Percentiles rank a stretch among this genome's conserved stretches.
Conservation (phyloP, 176 grass and related monocot species). For the Phoenix roebelenii region DNA sequence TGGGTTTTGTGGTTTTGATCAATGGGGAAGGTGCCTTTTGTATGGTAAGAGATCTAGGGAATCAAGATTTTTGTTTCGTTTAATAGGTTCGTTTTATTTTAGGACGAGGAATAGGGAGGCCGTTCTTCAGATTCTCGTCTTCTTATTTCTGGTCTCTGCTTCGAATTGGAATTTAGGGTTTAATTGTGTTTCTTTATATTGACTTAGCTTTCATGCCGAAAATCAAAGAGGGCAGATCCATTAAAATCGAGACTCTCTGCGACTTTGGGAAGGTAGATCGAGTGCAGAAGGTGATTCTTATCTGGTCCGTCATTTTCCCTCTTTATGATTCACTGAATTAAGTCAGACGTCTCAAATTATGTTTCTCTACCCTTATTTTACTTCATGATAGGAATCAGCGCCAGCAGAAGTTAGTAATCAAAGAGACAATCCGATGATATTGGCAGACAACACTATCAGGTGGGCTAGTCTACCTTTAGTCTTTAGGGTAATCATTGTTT, state of each 20-base stretch:
- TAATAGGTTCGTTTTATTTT: no score
- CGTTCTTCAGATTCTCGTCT: no score
- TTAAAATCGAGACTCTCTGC: slow-evolving; percentile 47
- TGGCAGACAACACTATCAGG: background rate
- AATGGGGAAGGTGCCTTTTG: no score
- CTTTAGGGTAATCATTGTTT: no score
- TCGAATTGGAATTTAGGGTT: background rate
- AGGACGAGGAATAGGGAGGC: no score
- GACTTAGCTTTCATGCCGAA: slow-evolving; percentile 56
- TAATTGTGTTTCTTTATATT: background rate
- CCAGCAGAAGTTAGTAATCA: slow-evolving; percentile 10
- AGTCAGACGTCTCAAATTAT: no score
- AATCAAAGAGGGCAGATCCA: slow-evolving; percentile 57
- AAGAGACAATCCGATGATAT: slow-evolving; percentile 1
- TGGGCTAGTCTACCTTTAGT: background rate
- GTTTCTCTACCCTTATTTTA: slow-evolving; percentile 4
- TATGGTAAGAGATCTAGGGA: no score
- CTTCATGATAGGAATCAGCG: slow-evolving; percentile 15
- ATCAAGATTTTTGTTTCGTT: no score
- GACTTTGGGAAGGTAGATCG: slow-evolving; percentile 45
- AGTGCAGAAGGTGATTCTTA: slow-evolving; percentile 34
- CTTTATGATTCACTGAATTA: no score
- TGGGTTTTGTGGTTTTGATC: no score
- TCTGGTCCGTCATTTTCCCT: no score
- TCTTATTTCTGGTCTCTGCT: background rate